A percentile compares a stretch with the other conserved stretches of the same genome.
Evolutionary conservation across 2,329 filamentous ascomycete genomes (phyloP).

Genomic region (Alternaria gaisen): DNA sequence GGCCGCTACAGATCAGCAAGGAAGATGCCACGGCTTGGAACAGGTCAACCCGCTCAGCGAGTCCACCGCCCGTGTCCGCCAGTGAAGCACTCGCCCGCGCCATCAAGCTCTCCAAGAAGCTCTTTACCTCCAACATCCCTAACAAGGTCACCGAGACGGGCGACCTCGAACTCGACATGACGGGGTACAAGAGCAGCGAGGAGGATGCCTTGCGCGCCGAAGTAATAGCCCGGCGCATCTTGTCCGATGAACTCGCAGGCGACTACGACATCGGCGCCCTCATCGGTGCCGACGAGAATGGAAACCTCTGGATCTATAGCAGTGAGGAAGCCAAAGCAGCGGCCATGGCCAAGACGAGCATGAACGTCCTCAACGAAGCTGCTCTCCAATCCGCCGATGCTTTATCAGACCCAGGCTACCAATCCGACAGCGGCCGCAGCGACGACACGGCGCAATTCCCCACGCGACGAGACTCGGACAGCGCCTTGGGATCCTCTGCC

Average conservation of each 20-base stretch:
- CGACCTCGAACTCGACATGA: slow-evolving; percentile 98
- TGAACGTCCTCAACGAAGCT: slow-evolving; percentile 62
- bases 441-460: slow-evolving; percentile 66
- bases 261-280: slow-evolving; percentile 96
- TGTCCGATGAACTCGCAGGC: slow-evolving; percentile 91
- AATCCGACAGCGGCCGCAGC: slow-evolving; percentile 80
- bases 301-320: slow-evolving; percentile 99
- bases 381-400: slow-evolving; percentile 75
- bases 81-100: slow-evolving; percentile 84
- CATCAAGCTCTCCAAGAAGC: slow-evolving; percentile 82
- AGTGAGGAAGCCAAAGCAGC: slow-evolving; percentile 95
- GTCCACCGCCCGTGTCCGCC: slow-evolving; percentile 75
- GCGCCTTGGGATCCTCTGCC: slow-evolving; percentile 71
- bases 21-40: slow-evolving; percentile 50
- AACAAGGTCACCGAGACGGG: slow-evolving; percentile 91
- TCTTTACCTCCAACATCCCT: slow-evolving; percentile 90
- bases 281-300: slow-evolving; percentile 93
- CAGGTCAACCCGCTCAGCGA: slow-evolving; percentile 67
- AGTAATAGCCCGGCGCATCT: slow-evolving; percentile 88
- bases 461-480: slow-evolving; percentile 72
- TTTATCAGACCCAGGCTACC: slow-evolving; percentile 91
- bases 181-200: slow-evolving; percentile 92
- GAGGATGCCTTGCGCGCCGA: slow-evolving; percentile 92
- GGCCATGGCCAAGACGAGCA: slow-evolving; percentile 71
- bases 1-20: slow-evolving; percentile 44